Percentiles rank a stretch among this genome's conserved stretches.
Evolutionary conservation across 176 grass and related monocot genomes (phyloP).

Genomic region (Ensete glaucum): DNA sequence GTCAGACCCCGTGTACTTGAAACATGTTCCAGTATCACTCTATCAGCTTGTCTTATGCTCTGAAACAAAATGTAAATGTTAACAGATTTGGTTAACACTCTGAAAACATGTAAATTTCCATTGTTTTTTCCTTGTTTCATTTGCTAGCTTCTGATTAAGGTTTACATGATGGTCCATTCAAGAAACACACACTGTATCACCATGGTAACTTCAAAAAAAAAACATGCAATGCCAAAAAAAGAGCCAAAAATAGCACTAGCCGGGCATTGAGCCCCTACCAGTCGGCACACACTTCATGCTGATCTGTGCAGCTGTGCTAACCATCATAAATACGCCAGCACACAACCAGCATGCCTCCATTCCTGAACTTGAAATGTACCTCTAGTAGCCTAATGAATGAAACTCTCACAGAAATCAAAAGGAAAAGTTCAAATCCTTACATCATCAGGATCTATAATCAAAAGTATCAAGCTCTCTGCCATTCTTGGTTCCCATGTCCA

Average conservation of each 20-base stretch:
- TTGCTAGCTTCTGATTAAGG: background rate
- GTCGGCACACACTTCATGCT: background rate
- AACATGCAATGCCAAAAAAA: background rate
- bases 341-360: background rate
- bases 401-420: background rate
- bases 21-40: constrained; percentile 82
- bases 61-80: constrained; percentile 30
- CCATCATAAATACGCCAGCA: background rate
- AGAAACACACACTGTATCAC: background rate
- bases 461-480: constrained; percentile 85
- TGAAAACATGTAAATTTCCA: background rate
- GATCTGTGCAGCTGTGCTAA: background rate
- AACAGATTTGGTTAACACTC: background rate
- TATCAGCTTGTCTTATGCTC: constrained; percentile 73
- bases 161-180: background rate
- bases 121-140: background rate
- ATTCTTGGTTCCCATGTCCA: constrained; percentile 88
- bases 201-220: background rate
- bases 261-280: background rate
- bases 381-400: background rate
- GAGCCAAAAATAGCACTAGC: background rate
- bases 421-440: constrained; percentile 25
- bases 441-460: constrained; percentile 78
- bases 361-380: background rate
- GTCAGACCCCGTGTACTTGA: constrained; percentile 64